Evolutionary conservation across 805 yeast species (phyloP).

Genomic region (Teunomyces tritomae): DNA sequence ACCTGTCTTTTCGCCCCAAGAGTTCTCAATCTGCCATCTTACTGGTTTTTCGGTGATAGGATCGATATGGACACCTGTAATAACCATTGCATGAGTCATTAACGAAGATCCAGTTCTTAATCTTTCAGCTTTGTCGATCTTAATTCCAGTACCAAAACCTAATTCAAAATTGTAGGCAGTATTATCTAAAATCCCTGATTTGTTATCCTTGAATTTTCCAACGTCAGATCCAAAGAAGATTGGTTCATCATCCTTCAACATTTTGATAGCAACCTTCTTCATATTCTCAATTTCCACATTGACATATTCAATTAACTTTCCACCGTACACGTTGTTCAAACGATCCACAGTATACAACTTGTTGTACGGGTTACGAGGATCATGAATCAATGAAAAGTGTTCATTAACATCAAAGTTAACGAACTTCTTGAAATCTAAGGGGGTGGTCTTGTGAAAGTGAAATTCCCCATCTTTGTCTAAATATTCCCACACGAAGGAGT

Average conservation of each 20-base stretch:
- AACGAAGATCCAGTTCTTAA: slow-evolving; percentile 66
- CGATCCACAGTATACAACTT: slow-evolving; percentile 67
- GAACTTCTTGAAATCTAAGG: slow-evolving; percentile 56
- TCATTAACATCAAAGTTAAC: slow-evolving; percentile 51
- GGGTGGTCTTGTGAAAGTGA: slow-evolving; percentile 54
- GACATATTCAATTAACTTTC: slow-evolving; percentile 68
- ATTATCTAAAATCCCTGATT: slow-evolving; percentile 69
- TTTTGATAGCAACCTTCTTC: slow-evolving; percentile 59
- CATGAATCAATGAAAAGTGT: slow-evolving; percentile 70
- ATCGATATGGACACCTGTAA: slow-evolving; percentile 78
- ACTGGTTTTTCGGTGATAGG: slow-evolving; percentile 37
- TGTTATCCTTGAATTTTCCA: slow-evolving; percentile 67
- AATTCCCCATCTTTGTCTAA: slow-evolving; percentile 67
- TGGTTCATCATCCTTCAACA: slow-evolving; percentile 70
- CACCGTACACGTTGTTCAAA: slow-evolving; percentile 69
- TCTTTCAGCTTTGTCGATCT: slow-evolving; percentile 61
- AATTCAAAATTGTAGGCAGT: slow-evolving; percentile 65
- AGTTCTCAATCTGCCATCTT: slow-evolving; percentile 45
- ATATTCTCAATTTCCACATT: slow-evolving; percentile 63
- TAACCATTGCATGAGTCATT: slow-evolving; percentile 93
- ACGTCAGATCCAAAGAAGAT: slow-evolving; percentile 89
- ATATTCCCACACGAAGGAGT: slow-evolving; percentile 71
- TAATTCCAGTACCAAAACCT: slow-evolving; percentile 51
- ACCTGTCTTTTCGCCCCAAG: slow-evolving; percentile 43
- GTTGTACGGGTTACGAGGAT: slow-evolving; percentile 73